A percentile compares a stretch with the other conserved stretches of the same genome.
Evolutionary conservation across 208 protist species (phyloP).

Genomic region (Trypanosoma melophagium): DNA sequence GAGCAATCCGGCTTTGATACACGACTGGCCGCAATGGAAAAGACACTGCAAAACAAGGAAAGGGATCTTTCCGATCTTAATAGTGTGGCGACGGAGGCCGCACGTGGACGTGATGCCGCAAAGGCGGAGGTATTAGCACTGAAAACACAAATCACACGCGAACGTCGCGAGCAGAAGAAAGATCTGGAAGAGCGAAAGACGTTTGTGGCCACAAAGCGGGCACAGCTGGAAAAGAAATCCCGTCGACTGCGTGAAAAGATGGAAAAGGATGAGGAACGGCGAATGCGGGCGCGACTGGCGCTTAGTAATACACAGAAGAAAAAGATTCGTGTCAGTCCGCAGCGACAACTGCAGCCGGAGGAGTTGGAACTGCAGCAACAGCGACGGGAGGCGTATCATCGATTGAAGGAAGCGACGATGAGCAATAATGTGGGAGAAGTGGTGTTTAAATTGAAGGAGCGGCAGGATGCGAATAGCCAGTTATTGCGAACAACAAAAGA

Average conservation of each 20-base stretch:
- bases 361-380: conserved; percentile 67
- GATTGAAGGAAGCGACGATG: conserved; percentile 92
- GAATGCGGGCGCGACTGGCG: conserved; percentile 30
- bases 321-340: conserved; percentile 27
- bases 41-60: conserved; percentile 86
- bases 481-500: conserved; percentile 65
- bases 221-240: conserved; percentile 63
- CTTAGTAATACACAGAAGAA: conserved; percentile 26
- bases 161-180: conserved; percentile 73
- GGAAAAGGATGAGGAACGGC: conserved; percentile 71
- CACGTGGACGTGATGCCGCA: conserved; percentile 78
- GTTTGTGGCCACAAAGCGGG: conserved; percentile 79
- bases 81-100: conserved; percentile 83
- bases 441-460: conserved; percentile 84
- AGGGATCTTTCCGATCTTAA: conserved; percentile 89
- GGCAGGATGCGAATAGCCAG: conserved; percentile 78
- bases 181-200: conserved; percentile 83
- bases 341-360: conserved; percentile 38
- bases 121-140: conserved; percentile 79
- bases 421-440: conserved; percentile 79
- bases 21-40: conserved; percentile 85
- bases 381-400: conserved; percentile 88
- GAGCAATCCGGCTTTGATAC: conserved; percentile 92
- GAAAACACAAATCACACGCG: conserved; percentile 65
- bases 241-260: conserved; percentile 63